Evolutionary conservation across 495 filamentous ascomycete genomes (phyloP), one percentile per base, ranked within the genome.

Genomic region (Xylaria castorea): DNA sequence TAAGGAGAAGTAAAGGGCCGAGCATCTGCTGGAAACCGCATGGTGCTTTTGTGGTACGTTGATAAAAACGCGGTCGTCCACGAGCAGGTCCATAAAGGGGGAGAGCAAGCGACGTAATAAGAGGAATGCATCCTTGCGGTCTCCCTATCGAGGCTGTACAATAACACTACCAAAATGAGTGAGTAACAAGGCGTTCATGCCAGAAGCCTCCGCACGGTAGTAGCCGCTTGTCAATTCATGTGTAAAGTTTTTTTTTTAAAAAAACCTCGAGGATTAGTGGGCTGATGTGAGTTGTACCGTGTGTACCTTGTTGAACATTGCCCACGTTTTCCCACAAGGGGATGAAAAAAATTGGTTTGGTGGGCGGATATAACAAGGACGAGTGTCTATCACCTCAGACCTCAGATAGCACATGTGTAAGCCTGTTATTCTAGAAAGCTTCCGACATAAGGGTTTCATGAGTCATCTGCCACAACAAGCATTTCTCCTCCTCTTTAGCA

Each of bases 1-100:
- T 9, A 7, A 14, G 46, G 5, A 16, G 2, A 9, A 27, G 38
- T 8, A 32, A 66, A 27, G 46, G 46, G 64, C 64, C 64, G 64
- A 36, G 64, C 1, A 30, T 40, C 65, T 68, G 65, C 65, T 22
- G 42, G 50, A 12, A 68, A 20, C 65, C 65, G 65, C 34, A 18
- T 68, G 27, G 25, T 68, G 34, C 32, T 42, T 6, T n/a, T 18
- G 65, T 68, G 50, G 36, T 11, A 57, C 65, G 34, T 57, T 9
- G 48, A 44, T 50, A 40, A 38, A 14, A 22, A 48, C n/a, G 65
- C 34, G 20, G 65, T 27, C 16, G 20, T 32, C 30, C 34, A n/a
- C 30, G 46, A 36, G 9, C 51, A 38, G 50, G 22, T 57, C 34
- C 20, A 22, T 55, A 27, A 22, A 27, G 12, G 64, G 44, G 46